Base-by-base conservation (phyloP, 176 grass and related monocot species). In the Paspalum notatum region DNA sequence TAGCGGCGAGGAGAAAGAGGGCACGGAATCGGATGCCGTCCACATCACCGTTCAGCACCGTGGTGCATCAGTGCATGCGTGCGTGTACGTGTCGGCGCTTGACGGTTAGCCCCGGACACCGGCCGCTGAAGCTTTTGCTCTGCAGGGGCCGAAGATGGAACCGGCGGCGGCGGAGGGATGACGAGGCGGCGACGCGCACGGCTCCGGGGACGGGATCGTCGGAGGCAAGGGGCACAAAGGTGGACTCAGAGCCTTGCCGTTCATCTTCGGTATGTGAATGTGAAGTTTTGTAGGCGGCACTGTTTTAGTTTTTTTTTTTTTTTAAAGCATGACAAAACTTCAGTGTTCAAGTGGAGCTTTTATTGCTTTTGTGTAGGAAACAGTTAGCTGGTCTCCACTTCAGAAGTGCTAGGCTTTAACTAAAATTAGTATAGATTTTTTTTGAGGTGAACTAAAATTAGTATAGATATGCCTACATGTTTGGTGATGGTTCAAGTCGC, bases 211-310 rank as follows among this genome's bases (percentile, higher is more conserved):
- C 42, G 42, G 2, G 26, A 24, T 12, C 16, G n/a, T 66, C 60
- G 18, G 39, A 75, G 70, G 27, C 77, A 27, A 75, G 51, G n/a
- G 70, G 42, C 55, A n/a, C n/a, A n/a, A 13, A 41, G 77, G 84
- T 58, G 77, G 77, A 56, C 39, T 73, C 43, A 54, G 39, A 58
- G 77, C 69, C 26, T 54, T 75, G 9, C 84, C 77, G 11, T 80
- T 22, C 68, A 86, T 86, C 68, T 16, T 67, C 63, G 84, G 76
- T 80, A 75, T 57, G 66, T n/a, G 56, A 25, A 21, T 70, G 46
- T 71, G 50, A 71, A 49, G 20, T 50, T 6, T 71, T 32, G 32
- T 32, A 32, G 44, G 0, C 26, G 22, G 46, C 22, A 50, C 24
- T 27, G 8, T 12, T 51, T 32, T 2, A 32, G 32, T 1, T 2